Evolutionary conservation across 139 green algal genomes (phyloP).

Genomic region (Marvania coccoides): DNA sequence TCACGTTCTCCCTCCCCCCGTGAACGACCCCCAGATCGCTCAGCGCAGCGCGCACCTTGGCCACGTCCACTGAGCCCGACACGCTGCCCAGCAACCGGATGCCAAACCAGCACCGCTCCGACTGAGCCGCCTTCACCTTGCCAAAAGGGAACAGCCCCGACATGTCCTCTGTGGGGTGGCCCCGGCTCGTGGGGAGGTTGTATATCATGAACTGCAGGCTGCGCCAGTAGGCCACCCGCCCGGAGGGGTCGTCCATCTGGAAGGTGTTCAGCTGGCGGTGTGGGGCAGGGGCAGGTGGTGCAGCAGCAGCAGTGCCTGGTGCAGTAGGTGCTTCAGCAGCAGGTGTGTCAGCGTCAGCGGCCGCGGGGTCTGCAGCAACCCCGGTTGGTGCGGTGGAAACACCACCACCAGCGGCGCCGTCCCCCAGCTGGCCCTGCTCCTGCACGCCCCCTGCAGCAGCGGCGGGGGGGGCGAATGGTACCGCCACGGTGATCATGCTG

Average conservation of each 20-base stretch:
- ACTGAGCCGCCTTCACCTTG: background rate
- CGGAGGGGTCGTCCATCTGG: background rate
- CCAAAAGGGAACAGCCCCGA: slow-evolving; percentile 2
- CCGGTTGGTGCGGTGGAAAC: no score
- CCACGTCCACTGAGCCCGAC: no score
- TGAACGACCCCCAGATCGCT: background rate
- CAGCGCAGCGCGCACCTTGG: background rate
- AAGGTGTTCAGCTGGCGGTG: background rate
- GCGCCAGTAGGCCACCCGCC: background rate
- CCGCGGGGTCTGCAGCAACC: no score
- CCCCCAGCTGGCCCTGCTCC: no score
- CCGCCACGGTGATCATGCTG: no score
- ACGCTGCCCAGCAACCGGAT: no score
- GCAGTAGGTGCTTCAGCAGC: background rate
- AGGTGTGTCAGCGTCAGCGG: no score
- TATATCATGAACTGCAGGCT: slow-evolving; percentile 1
- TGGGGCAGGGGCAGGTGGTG: background rate
- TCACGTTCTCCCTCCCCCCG: background rate
- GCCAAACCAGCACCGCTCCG: no score
- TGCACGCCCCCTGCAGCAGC: background rate
- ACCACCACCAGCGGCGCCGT: no score
- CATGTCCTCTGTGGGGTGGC: no score
- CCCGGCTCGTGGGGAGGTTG: background rate
- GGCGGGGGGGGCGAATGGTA: background rate
- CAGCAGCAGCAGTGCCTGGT: background rate